Evolutionary conservation across 2,329 filamentous ascomycete genomes (phyloP).

Genomic region (Epichloe coenophiala): DNA sequence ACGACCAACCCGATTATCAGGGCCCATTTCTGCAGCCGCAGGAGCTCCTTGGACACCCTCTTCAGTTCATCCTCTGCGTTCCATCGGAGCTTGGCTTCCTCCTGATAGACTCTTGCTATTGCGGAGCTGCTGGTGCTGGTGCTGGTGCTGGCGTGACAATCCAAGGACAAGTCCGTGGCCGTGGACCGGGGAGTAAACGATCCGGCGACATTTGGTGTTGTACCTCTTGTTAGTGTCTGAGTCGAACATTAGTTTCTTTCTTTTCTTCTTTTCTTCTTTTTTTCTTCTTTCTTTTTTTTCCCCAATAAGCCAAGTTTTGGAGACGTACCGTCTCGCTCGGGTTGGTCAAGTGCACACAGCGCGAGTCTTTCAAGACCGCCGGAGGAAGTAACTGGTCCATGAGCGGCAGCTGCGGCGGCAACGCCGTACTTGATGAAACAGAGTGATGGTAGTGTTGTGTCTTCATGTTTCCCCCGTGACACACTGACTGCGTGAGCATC

Average conservation of each 20-base stretch:
- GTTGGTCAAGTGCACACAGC: slow-evolving; percentile 5
- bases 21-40: slow-evolving; percentile 25
- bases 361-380: slow-evolving; percentile 6
- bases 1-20: slow-evolving; percentile 21
- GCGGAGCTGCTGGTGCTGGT: slow-evolving; percentile 22
- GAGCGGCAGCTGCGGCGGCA: background rate
- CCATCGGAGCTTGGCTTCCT: slow-evolving; percentile 27
- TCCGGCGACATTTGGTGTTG: slow-evolving; percentile 7
- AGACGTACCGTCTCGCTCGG: slow-evolving; percentile 18
- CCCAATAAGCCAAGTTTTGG: too few species aligned
- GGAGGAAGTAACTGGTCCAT: slow-evolving; percentile 4
- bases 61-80: slow-evolving; percentile 26
- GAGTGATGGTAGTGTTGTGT: background rate
- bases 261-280: too few species aligned
- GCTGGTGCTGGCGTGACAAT: slow-evolving; percentile 16
- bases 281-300: too few species aligned
- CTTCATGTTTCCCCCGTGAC: background rate
- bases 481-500: background rate
- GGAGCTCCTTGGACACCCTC: slow-evolving; percentile 22
- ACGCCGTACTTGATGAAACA: background rate
- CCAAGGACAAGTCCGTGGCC: background rate
- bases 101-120: slow-evolving; percentile 21
- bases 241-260: background rate
- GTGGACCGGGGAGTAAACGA: slow-evolving; percentile 18
- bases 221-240: slow-evolving; percentile 20